Base-by-base conservation (phyloP, 495 filamentous ascomycete species). In the Pseudoneurospora amorphoporcata region DNA sequence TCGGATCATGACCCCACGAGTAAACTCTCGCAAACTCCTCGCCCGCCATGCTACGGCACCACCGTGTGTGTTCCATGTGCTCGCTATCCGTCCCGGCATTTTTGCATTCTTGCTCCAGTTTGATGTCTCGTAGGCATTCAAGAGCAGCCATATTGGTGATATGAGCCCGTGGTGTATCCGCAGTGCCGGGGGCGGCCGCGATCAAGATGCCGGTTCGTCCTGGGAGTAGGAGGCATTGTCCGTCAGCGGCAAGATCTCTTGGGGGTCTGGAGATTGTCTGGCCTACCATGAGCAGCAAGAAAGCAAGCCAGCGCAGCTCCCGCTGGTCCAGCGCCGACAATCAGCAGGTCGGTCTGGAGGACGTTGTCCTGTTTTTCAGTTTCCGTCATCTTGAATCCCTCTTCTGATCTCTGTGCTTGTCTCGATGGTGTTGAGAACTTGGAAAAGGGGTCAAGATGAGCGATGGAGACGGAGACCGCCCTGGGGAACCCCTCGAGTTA, bases 241-340 rank as follows among this genome's bases (percentile, higher is more conserved):
- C 14, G 14, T 35, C 23, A 23, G 23, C 23, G 23, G 23, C 23
- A 23, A 23, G 23, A 23, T 23, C 23, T 23, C 23, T 23, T 23
- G 23, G 23, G 23, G 23, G 23, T 23, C 23, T 4, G 29, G 8
- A 8, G 19, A 10, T 29, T 40, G 9, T 72, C 10, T 70, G 39
- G 29, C 77, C 32, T 78, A 84, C 85, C 85, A 81, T 89, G 81
- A 23, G 80, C 78, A 10, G 82, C 82, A 7, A 89, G 83, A 71
- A 89, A 88, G 71, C 85, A 86, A 37, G 87, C 87, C 32, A 89
- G 75, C 0, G 83, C 76, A 23, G 86, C 87, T 2, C 87, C 87
- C 3, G 87, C 87, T 9, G 87, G 87, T 0, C 87, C 87, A 42
- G 86, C 81, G 29, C 87, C 87, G 8, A 88, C 79, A 35, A 89